Evolutionary conservation across 495 filamentous ascomycete species (phyloP).

Genomic region (Amphirosellinia nigrospora): DNA sequence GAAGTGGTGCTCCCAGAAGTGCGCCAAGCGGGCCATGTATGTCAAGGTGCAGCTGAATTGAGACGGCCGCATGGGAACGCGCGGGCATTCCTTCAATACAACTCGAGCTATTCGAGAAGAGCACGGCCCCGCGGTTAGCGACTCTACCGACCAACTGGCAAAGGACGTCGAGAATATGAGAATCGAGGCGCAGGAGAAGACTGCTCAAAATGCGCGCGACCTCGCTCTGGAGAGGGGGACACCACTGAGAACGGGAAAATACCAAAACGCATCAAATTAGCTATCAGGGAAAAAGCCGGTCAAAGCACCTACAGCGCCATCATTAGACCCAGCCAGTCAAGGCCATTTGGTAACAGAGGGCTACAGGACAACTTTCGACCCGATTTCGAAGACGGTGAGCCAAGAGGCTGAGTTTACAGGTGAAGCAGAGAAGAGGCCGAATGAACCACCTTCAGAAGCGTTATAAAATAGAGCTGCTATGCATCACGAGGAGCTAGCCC

Average conservation of each 20-base stretch:
- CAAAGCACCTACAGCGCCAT: constrained; percentile 41
- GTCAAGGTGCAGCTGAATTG: constrained; percentile 81
- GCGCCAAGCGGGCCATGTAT: constrained; percentile 78
- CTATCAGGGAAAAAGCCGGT: constrained; percentile 58
- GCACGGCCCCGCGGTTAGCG: constrained; percentile 28
- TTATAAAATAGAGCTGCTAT: constrained; percentile 1
- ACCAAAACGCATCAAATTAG: constrained; percentile 39
- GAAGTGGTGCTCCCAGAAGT: constrained; percentile 85
- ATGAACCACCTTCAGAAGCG: neutral
- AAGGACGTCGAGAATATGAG: constrained; percentile 48
- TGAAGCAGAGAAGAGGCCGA: neutral
- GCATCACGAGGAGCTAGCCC: constrained; percentile 29
- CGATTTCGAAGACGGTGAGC: constrained; percentile 21
- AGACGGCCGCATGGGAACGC: constrained; percentile 78
- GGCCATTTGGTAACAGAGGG: constrained; percentile 56
- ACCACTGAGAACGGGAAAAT: constrained; percentile 21
- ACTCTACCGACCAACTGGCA: constrained; percentile 25
- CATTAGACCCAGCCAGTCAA: constrained; percentile 39
- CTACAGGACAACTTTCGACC: constrained; percentile 46
- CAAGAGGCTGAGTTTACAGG: neutral
- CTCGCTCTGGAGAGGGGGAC: constrained; percentile 64
- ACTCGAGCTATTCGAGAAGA: constrained; percentile 61
- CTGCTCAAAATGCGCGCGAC: constrained; percentile 43
- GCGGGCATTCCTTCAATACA: constrained; percentile 51
- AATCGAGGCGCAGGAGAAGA: constrained; percentile 45